Percentiles rank a stretch among this genome's conserved stretches.
These are phyloP conservation scores for Coprinopsis marcescibilis DNA, from an alignment of 768 basidiomycete species.

Conservation along the genomic window DNA sequence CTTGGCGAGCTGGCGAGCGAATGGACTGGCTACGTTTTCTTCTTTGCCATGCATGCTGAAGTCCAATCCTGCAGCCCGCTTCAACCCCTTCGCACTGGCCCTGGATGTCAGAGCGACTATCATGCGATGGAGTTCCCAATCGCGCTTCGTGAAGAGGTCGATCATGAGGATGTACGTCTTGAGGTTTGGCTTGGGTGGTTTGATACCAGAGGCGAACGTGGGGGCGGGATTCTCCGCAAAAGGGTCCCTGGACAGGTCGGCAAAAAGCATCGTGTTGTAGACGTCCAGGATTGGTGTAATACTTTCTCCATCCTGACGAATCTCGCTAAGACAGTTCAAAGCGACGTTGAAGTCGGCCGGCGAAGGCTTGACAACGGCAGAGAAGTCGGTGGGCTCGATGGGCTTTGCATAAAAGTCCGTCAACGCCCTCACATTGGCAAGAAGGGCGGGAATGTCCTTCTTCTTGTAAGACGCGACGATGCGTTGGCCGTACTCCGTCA, in stretches of 20 bases:
- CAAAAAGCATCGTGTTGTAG: constrained; percentile 77
- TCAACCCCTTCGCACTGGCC: constrained; percentile 6
- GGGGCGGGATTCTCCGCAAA: too few species aligned
- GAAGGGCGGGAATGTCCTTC: background rate
- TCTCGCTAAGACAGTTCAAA: constrained; percentile 44
- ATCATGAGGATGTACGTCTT: constrained; percentile 62
- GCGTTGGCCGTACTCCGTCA: background rate
- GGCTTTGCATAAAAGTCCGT: background rate
- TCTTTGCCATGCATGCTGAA: background rate
- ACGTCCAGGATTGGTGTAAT: constrained; percentile 53
- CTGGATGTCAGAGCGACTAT: constrained; percentile 40
- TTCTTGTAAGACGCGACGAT: background rate
- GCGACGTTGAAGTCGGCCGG: constrained; percentile 59
- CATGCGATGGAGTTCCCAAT: constrained; percentile 51
- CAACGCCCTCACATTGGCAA: background rate
- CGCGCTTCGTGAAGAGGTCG: constrained; percentile 56
- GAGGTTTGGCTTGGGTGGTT: constrained; percentile 51
- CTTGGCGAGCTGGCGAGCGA: background rate
- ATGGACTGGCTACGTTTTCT: background rate
- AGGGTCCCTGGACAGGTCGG: too few species aligned
- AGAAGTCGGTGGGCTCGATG: background rate
- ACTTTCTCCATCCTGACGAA: constrained; percentile 45
- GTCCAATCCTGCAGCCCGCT: background rate
- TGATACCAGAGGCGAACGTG: too few species aligned
- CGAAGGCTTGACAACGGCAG: constrained; percentile 23